phyloP scores from a whole-genome alignment of 495 filamentous ascomycete genomes.

The Penicillium cinerascens region DNA sequence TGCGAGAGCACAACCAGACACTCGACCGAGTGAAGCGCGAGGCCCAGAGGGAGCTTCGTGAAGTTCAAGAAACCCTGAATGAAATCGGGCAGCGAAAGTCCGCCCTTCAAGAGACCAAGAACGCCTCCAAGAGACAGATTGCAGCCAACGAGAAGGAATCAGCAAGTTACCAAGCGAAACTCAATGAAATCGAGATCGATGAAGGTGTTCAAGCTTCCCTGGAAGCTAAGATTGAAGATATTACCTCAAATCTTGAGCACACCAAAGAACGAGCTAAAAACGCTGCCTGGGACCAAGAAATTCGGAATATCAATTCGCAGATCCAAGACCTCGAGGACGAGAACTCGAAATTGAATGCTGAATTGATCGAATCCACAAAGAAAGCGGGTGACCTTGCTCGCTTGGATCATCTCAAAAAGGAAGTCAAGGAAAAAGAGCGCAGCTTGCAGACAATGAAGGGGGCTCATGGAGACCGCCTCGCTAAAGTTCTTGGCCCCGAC shows the following conservation, averaged over 20 bases:
- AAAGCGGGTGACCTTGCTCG: constrained; percentile 75
- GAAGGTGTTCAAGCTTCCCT: constrained; percentile 76
- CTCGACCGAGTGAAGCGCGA: constrained; percentile 71
- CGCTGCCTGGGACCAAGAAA: constrained; percentile 64
- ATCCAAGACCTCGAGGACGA: constrained; percentile 66
- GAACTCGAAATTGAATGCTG: constrained; percentile 61
- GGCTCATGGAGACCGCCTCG: constrained; percentile 68
- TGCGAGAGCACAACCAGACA: constrained; percentile 71
- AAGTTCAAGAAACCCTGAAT: constrained; percentile 62
- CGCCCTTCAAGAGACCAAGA: constrained; percentile 65
- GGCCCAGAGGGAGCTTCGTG: constrained; percentile 64
- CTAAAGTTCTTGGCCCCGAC: constrained; percentile 52
- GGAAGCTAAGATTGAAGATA: constrained; percentile 67
- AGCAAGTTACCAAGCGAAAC: constrained; percentile 55
- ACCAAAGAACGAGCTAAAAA: constrained; percentile 57
- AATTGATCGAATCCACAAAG: constrained; percentile 75
- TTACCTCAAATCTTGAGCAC: constrained; percentile 57
- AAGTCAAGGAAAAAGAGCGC: constrained; percentile 64
- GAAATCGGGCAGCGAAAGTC: constrained; percentile 66
- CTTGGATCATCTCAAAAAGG: constrained; percentile 72
- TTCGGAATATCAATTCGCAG: constrained; percentile 57
- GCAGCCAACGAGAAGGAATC: constrained; percentile 64
- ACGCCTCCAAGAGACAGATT: constrained; percentile 65
- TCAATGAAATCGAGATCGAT: constrained; percentile 70
- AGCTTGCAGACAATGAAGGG: constrained; percentile 72